phyloP scores from a whole-genome alignment of 2,329 filamentous ascomycete genomes.

The Thielaviopsis populi region DNA sequence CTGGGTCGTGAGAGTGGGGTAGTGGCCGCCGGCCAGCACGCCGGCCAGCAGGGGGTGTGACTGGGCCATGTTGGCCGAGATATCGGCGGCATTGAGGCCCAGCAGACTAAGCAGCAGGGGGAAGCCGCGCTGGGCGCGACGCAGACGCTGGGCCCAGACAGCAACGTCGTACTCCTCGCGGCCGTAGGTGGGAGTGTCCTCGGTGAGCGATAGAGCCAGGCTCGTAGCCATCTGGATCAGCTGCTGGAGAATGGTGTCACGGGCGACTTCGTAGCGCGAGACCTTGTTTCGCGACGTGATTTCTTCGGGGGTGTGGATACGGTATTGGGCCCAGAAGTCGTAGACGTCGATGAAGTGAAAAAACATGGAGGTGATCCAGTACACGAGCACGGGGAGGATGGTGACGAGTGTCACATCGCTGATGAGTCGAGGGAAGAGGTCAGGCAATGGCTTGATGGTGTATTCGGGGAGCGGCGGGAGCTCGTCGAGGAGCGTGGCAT shows the following conservation, averaged over 20 bases:
- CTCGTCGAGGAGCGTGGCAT: constrained; percentile 37
- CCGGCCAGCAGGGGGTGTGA: constrained; percentile 62
- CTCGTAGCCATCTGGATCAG: constrained; percentile 69
- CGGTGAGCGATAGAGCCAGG: constrained; percentile 51
- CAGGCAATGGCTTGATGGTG: constrained; percentile 50
- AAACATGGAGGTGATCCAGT: constrained; percentile 73
- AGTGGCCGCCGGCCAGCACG: constrained; percentile 63
- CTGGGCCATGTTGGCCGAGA: constrained; percentile 60
- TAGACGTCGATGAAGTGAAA: constrained; percentile 79
- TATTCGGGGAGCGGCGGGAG: constrained; percentile 81
- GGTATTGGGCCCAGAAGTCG: constrained; percentile 79
- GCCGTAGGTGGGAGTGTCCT: constrained; percentile 58
- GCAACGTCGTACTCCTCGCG: constrained; percentile 75
- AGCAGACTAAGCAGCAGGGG: constrained; percentile 54
- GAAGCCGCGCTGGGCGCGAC: constrained; percentile 63
- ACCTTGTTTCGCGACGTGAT: constrained; percentile 78
- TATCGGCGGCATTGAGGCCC: constrained; percentile 58
- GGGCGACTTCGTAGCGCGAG: constrained; percentile 66
- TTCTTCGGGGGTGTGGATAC: constrained; percentile 87
- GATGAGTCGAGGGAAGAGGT: constrained; percentile 55
- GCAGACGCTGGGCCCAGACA: constrained; percentile 73
- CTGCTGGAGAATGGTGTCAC: constrained; percentile 86
- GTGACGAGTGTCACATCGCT: constrained; percentile 70
- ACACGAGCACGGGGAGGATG: constrained; percentile 62
- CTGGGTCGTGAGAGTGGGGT: constrained; percentile 53